phyloP scores from a whole-genome alignment of 2,329 filamentous ascomycete genomes.

The Cladosporium sp. region DNA sequence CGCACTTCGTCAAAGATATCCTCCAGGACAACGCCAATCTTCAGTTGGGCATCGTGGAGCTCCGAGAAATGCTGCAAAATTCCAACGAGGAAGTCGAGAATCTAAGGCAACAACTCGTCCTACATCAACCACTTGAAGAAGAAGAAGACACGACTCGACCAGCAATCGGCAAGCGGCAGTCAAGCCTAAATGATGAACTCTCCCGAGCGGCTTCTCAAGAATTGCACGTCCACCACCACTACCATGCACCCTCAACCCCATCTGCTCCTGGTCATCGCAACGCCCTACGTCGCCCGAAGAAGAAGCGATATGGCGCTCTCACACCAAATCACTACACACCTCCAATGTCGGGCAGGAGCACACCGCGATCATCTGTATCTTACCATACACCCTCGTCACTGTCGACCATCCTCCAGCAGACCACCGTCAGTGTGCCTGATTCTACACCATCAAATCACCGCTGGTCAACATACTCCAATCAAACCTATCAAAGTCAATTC shows the following conservation, averaged over 20 bases:
- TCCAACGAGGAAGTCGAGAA: conserved; percentile 93
- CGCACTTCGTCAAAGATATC: conserved; percentile 92
- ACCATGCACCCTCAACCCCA: conserved; percentile 58
- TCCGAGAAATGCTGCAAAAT: conserved; percentile 82
- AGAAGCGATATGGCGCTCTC: conserved; percentile 62
- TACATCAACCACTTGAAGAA: conserved; percentile 65
- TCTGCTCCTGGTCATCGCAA: conserved; percentile 27
- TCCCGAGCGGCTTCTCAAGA: conserved; percentile 64
- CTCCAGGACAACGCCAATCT: conserved; percentile 92
- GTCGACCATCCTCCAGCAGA: conserved; percentile 61
- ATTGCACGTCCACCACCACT: conserved; percentile 91
- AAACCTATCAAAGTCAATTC: conserved; percentile 55
- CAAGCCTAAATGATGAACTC: conserved; percentile 66
- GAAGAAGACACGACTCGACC: conserved; percentile 30
- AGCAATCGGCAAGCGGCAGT: conserved; percentile 31
- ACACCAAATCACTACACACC: conserved; percentile 49
- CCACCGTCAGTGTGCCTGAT: conserved; percentile 55
- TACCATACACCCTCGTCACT: conserved; percentile 44
- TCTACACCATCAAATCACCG: conserved; percentile 44
- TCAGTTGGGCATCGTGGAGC: conserved; percentile 84
- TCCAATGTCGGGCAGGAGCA: conserved; percentile 33
- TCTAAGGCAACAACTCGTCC: conserved; percentile 73
- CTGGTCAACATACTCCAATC: conserved; percentile 62
- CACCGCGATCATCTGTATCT: conserved; percentile 37
- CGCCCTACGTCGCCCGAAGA: conserved; percentile 54